A percentile compares a stretch with the other conserved stretches of the same genome.
phyloP scores from a whole-genome alignment of 1,139 yeast species.

The Williopsis jadinii region DNA sequence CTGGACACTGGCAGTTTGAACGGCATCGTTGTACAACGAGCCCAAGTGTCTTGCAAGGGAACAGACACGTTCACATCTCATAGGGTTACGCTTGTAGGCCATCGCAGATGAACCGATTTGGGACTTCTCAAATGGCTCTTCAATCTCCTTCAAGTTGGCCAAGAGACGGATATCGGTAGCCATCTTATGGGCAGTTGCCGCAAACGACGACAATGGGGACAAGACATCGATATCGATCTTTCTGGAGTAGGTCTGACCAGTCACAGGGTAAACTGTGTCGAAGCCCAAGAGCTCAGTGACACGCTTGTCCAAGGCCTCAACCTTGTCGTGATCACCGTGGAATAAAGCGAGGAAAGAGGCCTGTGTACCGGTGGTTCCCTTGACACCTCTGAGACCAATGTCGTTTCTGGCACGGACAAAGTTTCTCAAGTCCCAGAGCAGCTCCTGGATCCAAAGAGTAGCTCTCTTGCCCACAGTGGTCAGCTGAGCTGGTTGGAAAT shows the following conservation, averaged over 20 bases:
- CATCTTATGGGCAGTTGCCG: constrained; percentile 95
- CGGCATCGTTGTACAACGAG: constrained; percentile 84
- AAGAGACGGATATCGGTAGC: constrained; percentile 94
- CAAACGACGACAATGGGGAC: constrained; percentile 89
- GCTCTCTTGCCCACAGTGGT: constrained; percentile 99
- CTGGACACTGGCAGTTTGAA: constrained; percentile 95
- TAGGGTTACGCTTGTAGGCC: constrained; percentile 99
- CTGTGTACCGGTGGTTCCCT: constrained; percentile 99
- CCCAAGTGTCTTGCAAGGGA: constrained; percentile 94
- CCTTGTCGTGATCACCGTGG: constrained; percentile 96
- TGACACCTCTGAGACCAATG: constrained; percentile 94
- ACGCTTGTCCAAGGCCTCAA: constrained; percentile 82
- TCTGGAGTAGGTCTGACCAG: constrained; percentile 98
- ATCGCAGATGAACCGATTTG: constrained; percentile 98
- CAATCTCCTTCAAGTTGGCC: constrained; percentile 94
- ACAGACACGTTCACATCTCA: constrained; percentile 99
- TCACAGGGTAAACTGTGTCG: constrained; percentile 91
- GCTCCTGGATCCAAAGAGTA: constrained; percentile 94
- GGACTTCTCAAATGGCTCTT: constrained; percentile 96
- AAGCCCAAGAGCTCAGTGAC: constrained; percentile 92
- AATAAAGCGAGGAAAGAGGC: constrained; percentile 91
- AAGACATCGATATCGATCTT: constrained; percentile 94
- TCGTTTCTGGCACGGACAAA: constrained; percentile 94
- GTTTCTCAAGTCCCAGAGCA: constrained; percentile 96
- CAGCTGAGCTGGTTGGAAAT: constrained; percentile 98